These are phyloP conservation scores for Tieghemiomyces parasiticus DNA, from an alignment of 192 early-diverging fungal species.

Conservation along the genomic window DNA sequence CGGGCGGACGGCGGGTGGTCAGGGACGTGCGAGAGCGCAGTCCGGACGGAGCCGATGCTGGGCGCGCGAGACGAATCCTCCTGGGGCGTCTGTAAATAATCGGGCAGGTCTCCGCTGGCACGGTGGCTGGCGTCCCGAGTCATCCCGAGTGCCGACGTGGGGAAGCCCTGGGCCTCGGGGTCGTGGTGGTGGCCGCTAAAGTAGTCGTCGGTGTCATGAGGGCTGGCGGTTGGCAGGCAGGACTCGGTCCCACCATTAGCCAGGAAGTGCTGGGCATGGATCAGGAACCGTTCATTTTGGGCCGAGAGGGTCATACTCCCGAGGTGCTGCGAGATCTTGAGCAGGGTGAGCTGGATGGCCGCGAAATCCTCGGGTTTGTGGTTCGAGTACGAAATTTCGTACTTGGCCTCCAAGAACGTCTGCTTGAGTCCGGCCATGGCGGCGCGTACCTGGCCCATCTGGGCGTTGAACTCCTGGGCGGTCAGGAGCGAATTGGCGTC, in stretches of 20 bases:
- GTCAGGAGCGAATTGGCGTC: no score
- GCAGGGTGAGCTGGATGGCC: slow-evolving; percentile 2
- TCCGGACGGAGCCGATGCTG: not conserved
- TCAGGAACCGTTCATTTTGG: not conserved
- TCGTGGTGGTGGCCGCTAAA: not conserved
- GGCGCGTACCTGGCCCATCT: not conserved
- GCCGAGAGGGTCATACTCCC: slow-evolving; percentile 4
- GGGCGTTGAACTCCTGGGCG: not conserved
- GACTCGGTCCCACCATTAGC: not conserved
- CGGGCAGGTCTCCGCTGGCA: no score
- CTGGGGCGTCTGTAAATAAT: no score
- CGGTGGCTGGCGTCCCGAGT: no score
- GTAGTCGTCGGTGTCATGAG: not conserved
- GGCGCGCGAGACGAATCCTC: not conserved
- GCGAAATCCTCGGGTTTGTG: slow-evolving; percentile 2
- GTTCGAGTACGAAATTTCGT: slow-evolving; percentile 5
- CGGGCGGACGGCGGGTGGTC: not conserved
- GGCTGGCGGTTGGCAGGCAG: not conserved
- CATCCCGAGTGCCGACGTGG: not conserved
- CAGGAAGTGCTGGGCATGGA: not conserved
- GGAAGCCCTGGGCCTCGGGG: not conserved
- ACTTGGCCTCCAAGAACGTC: not conserved
- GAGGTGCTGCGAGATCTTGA: not conserved
- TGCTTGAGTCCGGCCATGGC: not conserved
- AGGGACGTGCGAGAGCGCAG: not conserved